Evolutionary conservation across 352 stramenopile species (phyloP).

Genomic region (Phytophthora brassicae): DNA sequence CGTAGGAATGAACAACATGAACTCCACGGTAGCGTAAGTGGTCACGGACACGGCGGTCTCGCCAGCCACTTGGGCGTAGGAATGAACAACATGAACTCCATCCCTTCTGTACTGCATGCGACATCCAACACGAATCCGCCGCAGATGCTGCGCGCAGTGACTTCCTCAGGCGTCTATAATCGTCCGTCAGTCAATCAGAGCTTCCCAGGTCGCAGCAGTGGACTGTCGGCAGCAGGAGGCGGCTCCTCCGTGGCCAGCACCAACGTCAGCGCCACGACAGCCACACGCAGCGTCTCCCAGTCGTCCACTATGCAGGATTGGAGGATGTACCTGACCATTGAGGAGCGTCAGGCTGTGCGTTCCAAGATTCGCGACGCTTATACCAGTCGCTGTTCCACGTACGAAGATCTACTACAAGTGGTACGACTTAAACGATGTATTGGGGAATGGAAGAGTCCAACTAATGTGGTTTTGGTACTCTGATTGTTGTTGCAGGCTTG

Average conservation of each 20-base stretch:
- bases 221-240: slow-evolving; percentile 19
- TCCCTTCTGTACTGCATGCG: slow-evolving; percentile 78
- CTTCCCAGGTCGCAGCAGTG: slow-evolving; percentile 30
- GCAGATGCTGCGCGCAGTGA: slow-evolving; percentile 85
- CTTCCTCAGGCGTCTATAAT: slow-evolving; percentile 81
- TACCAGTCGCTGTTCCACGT: slow-evolving; percentile 79
- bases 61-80: slow-evolving; percentile 58
- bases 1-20: slow-evolving; percentile 75
- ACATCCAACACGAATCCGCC: slow-evolving; percentile 67
- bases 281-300: slow-evolving; percentile 63
- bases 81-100: slow-evolving; percentile 80
- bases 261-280: slow-evolving; percentile 31
- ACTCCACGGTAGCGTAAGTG: slow-evolving; percentile 50
- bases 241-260: slow-evolving; percentile 13
- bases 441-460: too few relatives aligned
- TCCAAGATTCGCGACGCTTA: slow-evolving; percentile 89
- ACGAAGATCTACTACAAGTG: slow-evolving; percentile 89
- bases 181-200: slow-evolving; percentile 41
- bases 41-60: slow-evolving; percentile 38
- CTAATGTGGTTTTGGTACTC: slow-evolving; percentile 6
- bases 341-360: slow-evolving; percentile 86
- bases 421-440: slow-evolving; percentile 32
- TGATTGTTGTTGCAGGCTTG: slow-evolving; percentile 49
- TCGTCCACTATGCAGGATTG: slow-evolving; percentile 82
- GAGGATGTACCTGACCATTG: slow-evolving; percentile 90